Percentiles rank a stretch among this genome's conserved stretches.
These are phyloP conservation scores for Galerina sulciceps DNA, from an alignment of 768 basidiomycete species.

Conservation along the genomic window DNA sequence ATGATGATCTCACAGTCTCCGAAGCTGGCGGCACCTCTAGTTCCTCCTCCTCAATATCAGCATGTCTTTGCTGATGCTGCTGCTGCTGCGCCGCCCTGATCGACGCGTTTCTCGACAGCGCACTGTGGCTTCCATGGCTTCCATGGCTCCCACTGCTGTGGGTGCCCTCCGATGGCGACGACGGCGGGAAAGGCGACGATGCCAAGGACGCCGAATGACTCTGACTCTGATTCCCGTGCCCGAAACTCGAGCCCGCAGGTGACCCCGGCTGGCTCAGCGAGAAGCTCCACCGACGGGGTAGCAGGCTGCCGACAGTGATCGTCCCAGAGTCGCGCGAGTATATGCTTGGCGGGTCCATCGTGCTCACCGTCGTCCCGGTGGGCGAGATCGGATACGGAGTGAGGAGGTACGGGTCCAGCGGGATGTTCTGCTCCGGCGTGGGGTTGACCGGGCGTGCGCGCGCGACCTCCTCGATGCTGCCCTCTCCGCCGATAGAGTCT, in stretches of 20 bases:
- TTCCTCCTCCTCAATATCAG: slow-evolving; percentile 27
- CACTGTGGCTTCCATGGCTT: slow-evolving; percentile 5
- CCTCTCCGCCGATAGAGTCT: not conserved
- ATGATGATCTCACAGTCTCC: not conserved
- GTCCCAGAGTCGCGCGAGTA: slow-evolving; percentile 40
- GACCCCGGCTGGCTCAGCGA: slow-evolving; percentile 31
- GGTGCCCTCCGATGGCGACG: slow-evolving; percentile 17
- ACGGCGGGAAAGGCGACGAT: slow-evolving; percentile 19
- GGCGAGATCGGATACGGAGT: slow-evolving; percentile 52
- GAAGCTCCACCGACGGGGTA: slow-evolving; percentile 44
- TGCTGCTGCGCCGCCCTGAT: slow-evolving; percentile 11
- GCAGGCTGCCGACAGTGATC: slow-evolving; percentile 41
- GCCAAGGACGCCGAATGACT: slow-evolving; percentile 13
- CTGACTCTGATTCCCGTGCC: slow-evolving; percentile 16
- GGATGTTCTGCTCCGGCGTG: slow-evolving; percentile 50
- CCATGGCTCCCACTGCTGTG: slow-evolving; percentile 9
- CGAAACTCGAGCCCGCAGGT: slow-evolving; percentile 26
- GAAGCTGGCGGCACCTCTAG: slow-evolving; percentile 3
- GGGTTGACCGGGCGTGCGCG: slow-evolving; percentile 51
- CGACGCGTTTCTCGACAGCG: slow-evolving; percentile 23
- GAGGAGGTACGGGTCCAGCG: slow-evolving; percentile 42
- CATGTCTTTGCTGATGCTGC: slow-evolving; percentile 21
- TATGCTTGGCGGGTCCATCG: slow-evolving; percentile 32
- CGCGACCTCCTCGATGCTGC: slow-evolving; percentile 18
- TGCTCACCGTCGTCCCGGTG: slow-evolving; percentile 35